phyloP scores from a whole-genome alignment of 164 flowering plant genomes.

The Piper longum region DNA sequence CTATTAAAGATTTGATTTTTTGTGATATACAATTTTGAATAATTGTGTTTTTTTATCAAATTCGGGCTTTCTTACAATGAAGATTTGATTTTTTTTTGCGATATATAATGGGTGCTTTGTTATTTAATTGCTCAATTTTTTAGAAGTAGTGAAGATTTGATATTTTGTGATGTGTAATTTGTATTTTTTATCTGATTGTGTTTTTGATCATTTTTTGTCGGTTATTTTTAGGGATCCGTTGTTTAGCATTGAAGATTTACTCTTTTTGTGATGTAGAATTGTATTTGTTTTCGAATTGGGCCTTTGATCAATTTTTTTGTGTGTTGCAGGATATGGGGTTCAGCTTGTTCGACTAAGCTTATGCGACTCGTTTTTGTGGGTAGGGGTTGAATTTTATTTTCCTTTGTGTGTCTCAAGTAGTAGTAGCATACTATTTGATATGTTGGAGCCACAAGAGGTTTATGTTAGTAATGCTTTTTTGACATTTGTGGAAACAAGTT shows the following conservation, averaged over 20 bases:
- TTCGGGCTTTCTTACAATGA: background rate
- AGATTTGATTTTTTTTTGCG: background rate
- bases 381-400: background rate
- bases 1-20: background rate
- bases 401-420: background rate
- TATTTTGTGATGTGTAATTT: background rate
- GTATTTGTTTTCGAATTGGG: background rate
- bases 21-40: no score
- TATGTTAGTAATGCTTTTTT: no score
- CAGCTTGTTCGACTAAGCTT: slow-evolving; percentile 32
- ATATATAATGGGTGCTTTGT: background rate
- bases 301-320: background rate
- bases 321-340: slow-evolving; percentile 42
- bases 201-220: background rate
- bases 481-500: background rate
- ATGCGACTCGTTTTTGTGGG: background rate
- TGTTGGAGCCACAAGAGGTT: no score
- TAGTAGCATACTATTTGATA: background rate
- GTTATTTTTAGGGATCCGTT: background rate
- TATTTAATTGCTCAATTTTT: background rate
- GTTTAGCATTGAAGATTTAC: background rate
- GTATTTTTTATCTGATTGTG: background rate
- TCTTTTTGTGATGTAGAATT: background rate
- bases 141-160: background rate
- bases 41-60: no score